Evolutionary conservation across 345 rosid species (phyloP).

Genomic region (Erysimum cheiranthoides): DNA sequence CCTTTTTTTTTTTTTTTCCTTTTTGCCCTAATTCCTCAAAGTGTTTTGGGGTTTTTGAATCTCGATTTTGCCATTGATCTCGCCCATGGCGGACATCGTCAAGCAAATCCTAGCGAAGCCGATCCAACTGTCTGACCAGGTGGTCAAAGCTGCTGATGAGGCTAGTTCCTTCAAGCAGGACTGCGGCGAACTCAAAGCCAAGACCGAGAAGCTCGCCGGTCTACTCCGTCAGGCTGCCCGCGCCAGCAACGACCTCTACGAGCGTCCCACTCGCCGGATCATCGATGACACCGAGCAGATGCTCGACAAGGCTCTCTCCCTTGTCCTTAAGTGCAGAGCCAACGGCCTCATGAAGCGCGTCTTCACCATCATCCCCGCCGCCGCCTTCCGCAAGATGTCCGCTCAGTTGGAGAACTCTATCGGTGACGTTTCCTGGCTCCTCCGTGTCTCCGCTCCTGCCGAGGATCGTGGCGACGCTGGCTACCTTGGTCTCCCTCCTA

Average conservation of each 20-base stretch:
- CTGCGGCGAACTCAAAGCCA: constrained; percentile 72
- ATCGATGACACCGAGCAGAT: constrained; percentile 83
- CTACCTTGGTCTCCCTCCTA: constrained; percentile 88
- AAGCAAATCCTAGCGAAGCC: constrained; percentile 76
- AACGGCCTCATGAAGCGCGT: constrained; percentile 74
- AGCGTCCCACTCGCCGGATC: constrained; percentile 85
- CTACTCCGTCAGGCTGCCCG: constrained; percentile 90
- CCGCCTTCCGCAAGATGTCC: constrained; percentile 75
- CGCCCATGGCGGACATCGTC: constrained; percentile 72
- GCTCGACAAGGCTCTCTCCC: constrained; percentile 73
- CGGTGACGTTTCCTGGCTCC: constrained; percentile 91
- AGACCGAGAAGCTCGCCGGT: constrained; percentile 69
- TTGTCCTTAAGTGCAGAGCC: constrained; percentile 69
- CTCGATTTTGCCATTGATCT: constrained; percentile 26
- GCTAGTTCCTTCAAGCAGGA: constrained; percentile 77
- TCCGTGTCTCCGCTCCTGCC: constrained; percentile 83
- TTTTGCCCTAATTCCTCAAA: background rate
- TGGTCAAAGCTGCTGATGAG: constrained; percentile 69
- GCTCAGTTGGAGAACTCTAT: constrained; percentile 77
- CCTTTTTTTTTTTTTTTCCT: background rate
- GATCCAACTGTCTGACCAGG: constrained; percentile 80
- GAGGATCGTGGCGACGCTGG: constrained; percentile 73
- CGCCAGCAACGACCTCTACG: constrained; percentile 75
- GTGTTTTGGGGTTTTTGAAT: background rate
- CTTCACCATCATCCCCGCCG: constrained; percentile 75